These are phyloP conservation scores for Senecio squalidus DNA, from an alignment of 140 eudicot genomes.

Conservation along the genomic window DNA sequence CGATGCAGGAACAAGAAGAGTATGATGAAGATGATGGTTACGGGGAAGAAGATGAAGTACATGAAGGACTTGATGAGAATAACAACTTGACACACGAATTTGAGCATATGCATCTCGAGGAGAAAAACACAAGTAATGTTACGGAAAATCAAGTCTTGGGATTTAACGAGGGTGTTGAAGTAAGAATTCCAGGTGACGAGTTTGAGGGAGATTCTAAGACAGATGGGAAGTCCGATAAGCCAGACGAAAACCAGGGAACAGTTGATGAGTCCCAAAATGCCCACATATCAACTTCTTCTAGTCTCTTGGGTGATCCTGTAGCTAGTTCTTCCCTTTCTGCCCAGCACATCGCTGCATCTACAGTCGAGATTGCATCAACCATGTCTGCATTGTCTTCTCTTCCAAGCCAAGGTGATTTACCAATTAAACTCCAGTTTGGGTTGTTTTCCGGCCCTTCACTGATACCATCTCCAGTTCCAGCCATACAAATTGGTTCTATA, in stretches of 20 bases:
- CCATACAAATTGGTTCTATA: slow-evolving; percentile 97
- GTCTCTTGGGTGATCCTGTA: slow-evolving; percentile 30
- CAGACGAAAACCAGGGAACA: slow-evolving; percentile 40
- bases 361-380: slow-evolving; percentile 24
- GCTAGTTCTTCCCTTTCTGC: too few relatives aligned
- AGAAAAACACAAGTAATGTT: slow-evolving; percentile 34
- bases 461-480: slow-evolving; percentile 89
- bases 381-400: slow-evolving; percentile 36
- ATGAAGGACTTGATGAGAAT: slow-evolving; percentile 62
- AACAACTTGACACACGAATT: slow-evolving; percentile 56
- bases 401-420: slow-evolving; percentile 48
- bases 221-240: slow-evolving; percentile 32
- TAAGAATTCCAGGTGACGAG: slow-evolving; percentile 67
- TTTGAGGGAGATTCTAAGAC: slow-evolving; percentile 41
- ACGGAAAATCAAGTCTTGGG: slow-evolving; percentile 74
- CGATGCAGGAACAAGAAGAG: slow-evolving; percentile 81
- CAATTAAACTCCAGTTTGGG: slow-evolving; percentile 91
- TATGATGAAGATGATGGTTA: slow-evolving; percentile 94
- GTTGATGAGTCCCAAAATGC: slow-evolving; percentile 34
- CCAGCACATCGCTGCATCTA: slow-evolving; percentile 25
- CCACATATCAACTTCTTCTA: slow-evolving; percentile 20
- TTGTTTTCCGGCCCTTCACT: slow-evolving; percentile 90
- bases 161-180: slow-evolving; percentile 91
- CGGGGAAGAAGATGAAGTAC: slow-evolving; percentile 85
- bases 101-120: slow-evolving; percentile 53